These are phyloP conservation scores for Lanmaoa pseudosensibilis DNA, from an alignment of 768 basidiomycete genomes.

Conservation along the genomic window DNA sequence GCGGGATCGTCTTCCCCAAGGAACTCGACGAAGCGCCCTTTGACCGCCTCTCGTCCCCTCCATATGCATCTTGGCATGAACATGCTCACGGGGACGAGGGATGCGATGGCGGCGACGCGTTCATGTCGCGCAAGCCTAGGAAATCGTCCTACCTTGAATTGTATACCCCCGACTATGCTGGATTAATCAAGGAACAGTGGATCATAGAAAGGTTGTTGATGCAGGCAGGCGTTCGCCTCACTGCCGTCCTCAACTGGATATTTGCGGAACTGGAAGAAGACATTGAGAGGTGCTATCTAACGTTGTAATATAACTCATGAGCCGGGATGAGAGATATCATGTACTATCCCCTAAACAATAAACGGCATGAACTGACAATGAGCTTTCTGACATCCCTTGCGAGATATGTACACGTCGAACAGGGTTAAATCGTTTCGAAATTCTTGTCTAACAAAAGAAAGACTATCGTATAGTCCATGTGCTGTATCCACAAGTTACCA, in stretches of 20 bases:
- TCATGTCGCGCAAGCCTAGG: neutral
- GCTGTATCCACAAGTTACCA: neutral
- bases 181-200: slow-evolving; percentile 62
- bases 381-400: neutral
- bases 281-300: neutral
- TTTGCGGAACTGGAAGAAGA: slow-evolving; percentile 37
- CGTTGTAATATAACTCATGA: slow-evolving; percentile 1
- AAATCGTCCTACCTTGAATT: slow-evolving; percentile 59
- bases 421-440: neutral
- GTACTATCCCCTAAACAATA: neutral
- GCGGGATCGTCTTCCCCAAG: slow-evolving; percentile 77
- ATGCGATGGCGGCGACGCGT: neutral
- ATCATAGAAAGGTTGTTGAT: slow-evolving; percentile 81
- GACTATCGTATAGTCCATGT: neutral
- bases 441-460: neutral
- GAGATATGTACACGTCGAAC: neutral
- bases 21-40: slow-evolving; percentile 49
- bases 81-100: neutral
- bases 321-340: neutral
- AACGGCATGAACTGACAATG: neutral
- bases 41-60: slow-evolving; percentile 36
- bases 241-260: slow-evolving; percentile 76
- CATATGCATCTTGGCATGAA: neutral
- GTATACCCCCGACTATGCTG: slow-evolving; percentile 79
- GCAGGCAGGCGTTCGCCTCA: slow-evolving; percentile 81